Evolutionary conservation across 495 filamentous ascomycete genomes (phyloP), one percentile per base, ranked within the genome.

Genomic region (Saxophila tyrrhenica): DNA sequence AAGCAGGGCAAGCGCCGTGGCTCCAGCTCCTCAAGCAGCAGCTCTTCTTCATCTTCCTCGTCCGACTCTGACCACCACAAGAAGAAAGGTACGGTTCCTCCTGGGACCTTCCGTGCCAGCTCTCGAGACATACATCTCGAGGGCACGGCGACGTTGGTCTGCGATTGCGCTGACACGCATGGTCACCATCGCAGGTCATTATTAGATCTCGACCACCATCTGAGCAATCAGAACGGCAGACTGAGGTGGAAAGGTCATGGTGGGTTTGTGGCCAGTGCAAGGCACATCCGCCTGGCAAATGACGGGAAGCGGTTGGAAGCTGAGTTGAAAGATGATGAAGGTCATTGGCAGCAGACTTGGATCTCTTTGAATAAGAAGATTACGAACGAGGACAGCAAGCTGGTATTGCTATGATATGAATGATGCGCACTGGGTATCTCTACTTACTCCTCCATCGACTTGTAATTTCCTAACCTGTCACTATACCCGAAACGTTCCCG

Each of bases 11-110:
- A 32, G 3, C 45, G 45, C 21, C 45, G 45, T 48, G 45, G 45
- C 45, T 48, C 45, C 13, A 25, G 21, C 10, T 48, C 23, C 10
- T 48, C 45, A 15, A 48, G 45, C 45, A 25, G 45, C 7, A 48
- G 52, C 21, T 48, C 42, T 39, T 39, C 24, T 50, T 24, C 25
- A 2, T 43, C 47, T 24, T 59, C 57, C 3, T 59, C 56, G 3
- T 59, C 51, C 13, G 56, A 55, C 32, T 55, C 53, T n/a, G 44
- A 54, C 24, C 24, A 51, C 24, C n/a, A 39, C 21, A 46, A 55
- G 41, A 53, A 42, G 20, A 22, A 45, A 52, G 50, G 43, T n/a
- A 17, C 50, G 50, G 39, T 41, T 9, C 29, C 35, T 22, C 35
- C 24, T 1, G 54, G 54, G 15, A 57, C 51, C 39, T 57, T 57